Evolutionary conservation across 495 filamentous ascomycete genomes (phyloP).

Genomic region (Penicillium lagena): DNA sequence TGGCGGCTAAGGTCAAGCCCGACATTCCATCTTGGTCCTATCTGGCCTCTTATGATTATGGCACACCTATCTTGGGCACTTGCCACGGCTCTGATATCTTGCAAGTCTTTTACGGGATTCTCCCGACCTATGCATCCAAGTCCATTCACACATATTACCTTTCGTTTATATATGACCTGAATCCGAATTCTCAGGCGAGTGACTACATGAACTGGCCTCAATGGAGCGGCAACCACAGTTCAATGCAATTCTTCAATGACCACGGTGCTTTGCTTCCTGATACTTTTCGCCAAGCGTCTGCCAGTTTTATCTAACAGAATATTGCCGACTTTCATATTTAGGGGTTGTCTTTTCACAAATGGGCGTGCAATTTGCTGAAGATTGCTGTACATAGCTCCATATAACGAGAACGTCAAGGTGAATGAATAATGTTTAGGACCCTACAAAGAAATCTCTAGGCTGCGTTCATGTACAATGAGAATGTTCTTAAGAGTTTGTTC

Average conservation of each 20-base stretch:
- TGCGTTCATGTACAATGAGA: no score
- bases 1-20: constrained; percentile 35
- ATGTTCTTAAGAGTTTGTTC: no score
- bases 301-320: constrained; percentile 41
- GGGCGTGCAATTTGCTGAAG: no score
- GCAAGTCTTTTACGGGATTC: constrained; percentile 57
- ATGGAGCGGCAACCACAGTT: constrained; percentile 44
- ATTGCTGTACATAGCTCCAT: not conserved
- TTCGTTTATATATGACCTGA: constrained; percentile 57
- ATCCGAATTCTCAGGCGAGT: constrained; percentile 49
- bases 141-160: constrained; percentile 58
- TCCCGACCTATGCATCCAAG: constrained; percentile 54
- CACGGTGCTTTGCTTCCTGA: constrained; percentile 43
- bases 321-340: constrained; percentile 44
- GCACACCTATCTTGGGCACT: constrained; percentile 63
- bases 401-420: no score
- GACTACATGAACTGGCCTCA: constrained; percentile 52
- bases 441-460: no score
- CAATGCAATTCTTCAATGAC: constrained; percentile 53
- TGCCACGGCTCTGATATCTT: constrained; percentile 64
- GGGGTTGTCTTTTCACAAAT: not conserved
- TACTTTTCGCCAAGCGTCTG: constrained; percentile 49
- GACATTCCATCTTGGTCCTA: constrained; percentile 64
- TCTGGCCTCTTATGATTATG: constrained; percentile 59
- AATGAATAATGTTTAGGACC: no score